phyloP scores from a whole-genome alignment of 2,329 filamentous ascomycete species.

The Trichoderma koningii region DNA sequence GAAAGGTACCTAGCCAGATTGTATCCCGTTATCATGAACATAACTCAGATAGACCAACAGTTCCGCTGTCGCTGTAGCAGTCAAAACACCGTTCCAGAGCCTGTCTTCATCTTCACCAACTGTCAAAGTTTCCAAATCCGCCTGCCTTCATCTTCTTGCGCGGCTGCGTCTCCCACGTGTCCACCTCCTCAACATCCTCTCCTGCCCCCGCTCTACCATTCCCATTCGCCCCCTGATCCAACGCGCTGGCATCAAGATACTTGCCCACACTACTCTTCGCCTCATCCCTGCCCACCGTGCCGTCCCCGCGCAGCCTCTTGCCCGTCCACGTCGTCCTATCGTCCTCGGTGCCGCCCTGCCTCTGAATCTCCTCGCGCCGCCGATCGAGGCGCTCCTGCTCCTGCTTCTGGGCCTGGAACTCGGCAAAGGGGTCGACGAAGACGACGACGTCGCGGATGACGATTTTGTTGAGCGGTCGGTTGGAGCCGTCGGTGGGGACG shows the following conservation, averaged over 20 bases:
- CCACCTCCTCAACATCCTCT: constrained; percentile 63
- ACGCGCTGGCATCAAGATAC: constrained; percentile 69
- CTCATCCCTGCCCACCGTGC: constrained; percentile 53
- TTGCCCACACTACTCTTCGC: constrained; percentile 65
- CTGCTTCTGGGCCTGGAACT: constrained; percentile 77
- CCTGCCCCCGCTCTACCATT: constrained; percentile 32
- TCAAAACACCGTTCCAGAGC: background rate
- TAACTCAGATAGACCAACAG: constrained; percentile 1
- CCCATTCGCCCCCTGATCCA: constrained; percentile 49
- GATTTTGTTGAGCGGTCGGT: constrained; percentile 76
- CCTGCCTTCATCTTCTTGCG: constrained; percentile 77
- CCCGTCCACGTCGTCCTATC: constrained; percentile 95
- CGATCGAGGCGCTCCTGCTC: constrained; percentile 62
- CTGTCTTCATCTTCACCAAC: constrained; percentile 61
- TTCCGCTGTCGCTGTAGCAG: constrained; percentile 2
- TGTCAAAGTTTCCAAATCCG: constrained; percentile 94
- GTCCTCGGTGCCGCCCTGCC: constrained; percentile 75
- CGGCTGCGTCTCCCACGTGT: constrained; percentile 66
- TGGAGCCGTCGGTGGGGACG: constrained; percentile 71
- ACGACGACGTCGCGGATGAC: constrained; percentile 80
- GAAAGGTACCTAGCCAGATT: background rate
- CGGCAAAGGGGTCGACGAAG: constrained; percentile 92
- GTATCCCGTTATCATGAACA: constrained; percentile 10
- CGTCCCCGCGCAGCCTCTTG: constrained; percentile 76
- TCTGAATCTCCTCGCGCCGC: constrained; percentile 62